Percentiles rank a stretch among this genome's conserved stretches.
phyloP scores from a whole-genome alignment of 2,329 filamentous ascomycete genomes.

The Phyllosticta citrichinensis region DNA sequence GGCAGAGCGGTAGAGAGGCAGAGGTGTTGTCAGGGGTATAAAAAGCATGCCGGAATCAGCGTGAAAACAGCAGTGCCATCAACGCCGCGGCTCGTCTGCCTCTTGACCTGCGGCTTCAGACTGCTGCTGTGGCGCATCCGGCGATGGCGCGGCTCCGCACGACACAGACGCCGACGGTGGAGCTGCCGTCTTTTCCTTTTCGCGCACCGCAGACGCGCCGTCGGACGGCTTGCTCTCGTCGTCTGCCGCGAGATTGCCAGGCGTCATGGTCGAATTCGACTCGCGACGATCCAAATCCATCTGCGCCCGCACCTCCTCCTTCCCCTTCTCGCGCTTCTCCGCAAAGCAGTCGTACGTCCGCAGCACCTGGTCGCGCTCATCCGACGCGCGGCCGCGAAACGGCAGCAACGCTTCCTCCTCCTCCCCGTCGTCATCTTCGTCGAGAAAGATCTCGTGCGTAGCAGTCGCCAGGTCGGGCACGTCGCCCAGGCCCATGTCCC shows the following conservation, averaged over 20 bases:
- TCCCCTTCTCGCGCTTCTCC: not conserved
- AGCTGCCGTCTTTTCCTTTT: too few relatives aligned
- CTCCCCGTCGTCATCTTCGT: not conserved
- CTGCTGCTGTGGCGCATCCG: too few relatives aligned
- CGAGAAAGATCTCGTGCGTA: not conserved
- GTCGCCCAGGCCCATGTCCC: slow-evolving; percentile 8
- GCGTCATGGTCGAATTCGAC: not conserved
- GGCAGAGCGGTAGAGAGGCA: not conserved
- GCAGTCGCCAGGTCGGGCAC: not conserved
- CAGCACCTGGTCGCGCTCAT: not conserved
- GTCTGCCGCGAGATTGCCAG: not conserved
- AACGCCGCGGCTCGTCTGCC: too few relatives aligned
- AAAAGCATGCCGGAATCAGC: too few relatives aligned
- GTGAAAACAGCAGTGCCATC: too few relatives aligned
- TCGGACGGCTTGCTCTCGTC: not conserved
- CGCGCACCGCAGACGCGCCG: not conserved
- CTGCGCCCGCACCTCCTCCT: not conserved
- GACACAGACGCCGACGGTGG: too few relatives aligned
- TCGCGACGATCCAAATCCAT: not conserved
- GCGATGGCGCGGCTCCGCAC: too few relatives aligned
- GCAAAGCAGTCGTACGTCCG: not conserved
- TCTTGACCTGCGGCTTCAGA: too few relatives aligned
- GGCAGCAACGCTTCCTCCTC: not conserved
- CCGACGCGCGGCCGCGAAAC: not conserved
- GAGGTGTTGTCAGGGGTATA: not conserved